A percentile compares a stretch with the other conserved stretches of the same genome.
These are phyloP conservation scores for Backusella psychrophila DNA, from an alignment of 192 early-diverging fungal genomes.

Conservation along the genomic window DNA sequence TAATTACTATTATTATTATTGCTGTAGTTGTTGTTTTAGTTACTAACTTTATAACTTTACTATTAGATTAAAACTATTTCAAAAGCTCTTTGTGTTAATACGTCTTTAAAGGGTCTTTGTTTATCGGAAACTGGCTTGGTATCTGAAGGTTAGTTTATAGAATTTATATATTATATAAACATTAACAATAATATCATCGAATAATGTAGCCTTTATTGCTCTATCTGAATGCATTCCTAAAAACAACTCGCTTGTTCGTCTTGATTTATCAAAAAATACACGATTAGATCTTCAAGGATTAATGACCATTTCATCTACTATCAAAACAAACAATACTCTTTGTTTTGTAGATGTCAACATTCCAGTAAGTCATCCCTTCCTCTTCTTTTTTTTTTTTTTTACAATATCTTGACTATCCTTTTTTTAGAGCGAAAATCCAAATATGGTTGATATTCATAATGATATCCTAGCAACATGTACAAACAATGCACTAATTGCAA, in stretches of 20 bases:
- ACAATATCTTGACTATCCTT: not conserved
- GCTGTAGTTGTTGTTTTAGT: not conserved
- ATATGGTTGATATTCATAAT: slow-evolving; percentile 23
- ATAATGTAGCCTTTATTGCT: slow-evolving; percentile 56
- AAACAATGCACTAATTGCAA: slow-evolving; percentile 24
- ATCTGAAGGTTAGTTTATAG: slow-evolving; percentile 11
- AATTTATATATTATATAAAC: not conserved
- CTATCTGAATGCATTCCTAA: slow-evolving; percentile 83
- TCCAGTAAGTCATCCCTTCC: slow-evolving; percentile 31
- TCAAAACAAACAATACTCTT: slow-evolving; percentile 76
- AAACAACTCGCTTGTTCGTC: slow-evolving; percentile 58
- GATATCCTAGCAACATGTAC: slow-evolving; percentile 32
- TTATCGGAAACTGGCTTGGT: slow-evolving; percentile 21
- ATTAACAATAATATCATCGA: not conserved
- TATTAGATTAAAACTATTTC: slow-evolving; percentile 36
- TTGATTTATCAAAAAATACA: slow-evolving; percentile 78
- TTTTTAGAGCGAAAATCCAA: slow-evolving; percentile 22
- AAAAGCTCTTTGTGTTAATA: slow-evolving; percentile 46
- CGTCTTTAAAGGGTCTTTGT: slow-evolving; percentile 42
- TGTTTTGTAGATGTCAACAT: slow-evolving; percentile 70
- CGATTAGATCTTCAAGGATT: slow-evolving; percentile 76
- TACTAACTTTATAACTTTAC: not conserved
- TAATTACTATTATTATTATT: no score
- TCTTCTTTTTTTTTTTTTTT: not conserved
- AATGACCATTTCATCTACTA: slow-evolving; percentile 78